phyloP scores from a whole-genome alignment of 345 rosid species.

The Euphorbia lathyris region DNA sequence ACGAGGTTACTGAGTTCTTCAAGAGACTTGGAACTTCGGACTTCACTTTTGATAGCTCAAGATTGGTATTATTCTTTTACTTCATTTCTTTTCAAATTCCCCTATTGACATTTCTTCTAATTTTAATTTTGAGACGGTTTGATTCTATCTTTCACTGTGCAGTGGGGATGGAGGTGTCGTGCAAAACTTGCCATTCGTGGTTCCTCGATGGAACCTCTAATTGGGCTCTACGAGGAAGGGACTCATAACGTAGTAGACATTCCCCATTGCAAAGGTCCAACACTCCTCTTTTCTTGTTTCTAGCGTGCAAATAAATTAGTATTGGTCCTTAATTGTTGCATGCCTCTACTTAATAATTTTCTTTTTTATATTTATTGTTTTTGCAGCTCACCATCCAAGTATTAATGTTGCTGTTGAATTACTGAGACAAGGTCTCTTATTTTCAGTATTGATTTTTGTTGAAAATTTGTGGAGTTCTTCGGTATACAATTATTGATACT shows the following conservation, averaged over 20 bases:
- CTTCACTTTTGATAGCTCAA: slow-evolving; percentile 80
- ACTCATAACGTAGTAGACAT: slow-evolving; percentile 83
- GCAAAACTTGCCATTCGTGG: slow-evolving; percentile 96
- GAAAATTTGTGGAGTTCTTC: neutral
- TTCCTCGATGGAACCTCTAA: slow-evolving; percentile 51
- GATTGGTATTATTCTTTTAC: slow-evolving; percentile 46
- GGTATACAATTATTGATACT: slow-evolving; percentile 11
- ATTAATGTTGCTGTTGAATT: slow-evolving; percentile 82
- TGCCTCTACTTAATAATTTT: neutral
- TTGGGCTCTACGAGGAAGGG: slow-evolving; percentile 86
- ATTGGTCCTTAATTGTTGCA: neutral
- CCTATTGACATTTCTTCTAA: neutral
- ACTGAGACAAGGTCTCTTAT: slow-evolving; percentile 57
- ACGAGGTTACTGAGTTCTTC: slow-evolving; percentile 72
- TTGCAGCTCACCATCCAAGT: slow-evolving; percentile 86
- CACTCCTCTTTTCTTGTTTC: neutral
- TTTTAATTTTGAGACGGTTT: slow-evolving; percentile 9
- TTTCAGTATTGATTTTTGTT: neutral
- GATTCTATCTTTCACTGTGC: slow-evolving; percentile 18
- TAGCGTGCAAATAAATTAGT: neutral
- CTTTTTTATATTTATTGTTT: slow-evolving; percentile 7
- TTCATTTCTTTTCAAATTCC: neutral
- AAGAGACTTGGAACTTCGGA: slow-evolving; percentile 60
- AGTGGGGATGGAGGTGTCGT: slow-evolving; percentile 96
- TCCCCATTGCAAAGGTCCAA: slow-evolving; percentile 76